These are phyloP conservation scores for Solanum infundibuliforme DNA, from an alignment of 257 asterid genomes.

Conservation along the genomic window DNA sequence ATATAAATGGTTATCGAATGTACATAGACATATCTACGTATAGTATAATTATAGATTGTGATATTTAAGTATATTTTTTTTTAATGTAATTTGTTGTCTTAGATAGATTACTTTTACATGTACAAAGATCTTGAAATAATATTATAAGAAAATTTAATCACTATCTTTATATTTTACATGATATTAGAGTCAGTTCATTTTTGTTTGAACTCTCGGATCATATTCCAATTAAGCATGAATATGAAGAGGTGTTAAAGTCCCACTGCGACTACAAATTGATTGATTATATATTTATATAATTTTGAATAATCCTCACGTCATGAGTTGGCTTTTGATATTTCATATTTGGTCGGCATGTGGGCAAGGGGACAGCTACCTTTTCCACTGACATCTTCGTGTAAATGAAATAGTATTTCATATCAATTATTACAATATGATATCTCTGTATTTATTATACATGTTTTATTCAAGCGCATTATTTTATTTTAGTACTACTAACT, in stretches of 20 bases:
- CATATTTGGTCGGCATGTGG: not conserved
- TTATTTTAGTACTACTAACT: not conserved
- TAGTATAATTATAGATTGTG: no score
- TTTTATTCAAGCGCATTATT: not conserved
- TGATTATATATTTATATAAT: not conserved
- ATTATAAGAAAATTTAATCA: not conserved
- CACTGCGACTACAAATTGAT: rapidly evolving
- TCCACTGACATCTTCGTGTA: not conserved
- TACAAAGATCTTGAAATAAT: not conserved
- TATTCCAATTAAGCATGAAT: not conserved
- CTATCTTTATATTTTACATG: not conserved
- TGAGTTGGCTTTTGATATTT: not conserved
- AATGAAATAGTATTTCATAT: not conserved
- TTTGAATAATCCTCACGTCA: not conserved
- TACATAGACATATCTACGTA: no score
- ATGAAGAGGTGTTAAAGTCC: not conserved
- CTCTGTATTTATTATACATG: not conserved
- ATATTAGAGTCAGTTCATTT: not conserved
- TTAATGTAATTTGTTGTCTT: no score
- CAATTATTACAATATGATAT: not conserved
- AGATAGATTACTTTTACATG: not conserved
- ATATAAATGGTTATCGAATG: no score
- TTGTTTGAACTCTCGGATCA: rapidly evolving
- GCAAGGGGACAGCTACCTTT: not conserved
- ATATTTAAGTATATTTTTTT: no score